Evolutionary conservation across 2,329 filamentous ascomycete genomes (phyloP), one percentile per base, ranked within the genome.

Genomic region (Triangularia setosa): DNA sequence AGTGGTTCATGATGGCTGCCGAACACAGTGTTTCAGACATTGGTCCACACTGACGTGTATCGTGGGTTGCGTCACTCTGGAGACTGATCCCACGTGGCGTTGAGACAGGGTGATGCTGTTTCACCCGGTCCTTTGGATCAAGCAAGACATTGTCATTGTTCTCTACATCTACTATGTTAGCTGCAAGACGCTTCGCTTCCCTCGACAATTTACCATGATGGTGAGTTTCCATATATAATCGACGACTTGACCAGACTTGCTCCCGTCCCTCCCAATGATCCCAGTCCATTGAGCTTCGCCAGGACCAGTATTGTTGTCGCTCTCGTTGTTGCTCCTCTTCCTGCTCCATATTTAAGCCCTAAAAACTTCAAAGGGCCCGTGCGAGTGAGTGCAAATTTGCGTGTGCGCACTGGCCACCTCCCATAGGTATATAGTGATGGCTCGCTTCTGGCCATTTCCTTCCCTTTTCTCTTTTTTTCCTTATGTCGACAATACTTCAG

Each of bases 401-500:
- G 62, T 55, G 6, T 21, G 65, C 64, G 72, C 72, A 73, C 71
- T 64, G 71, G 54, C 70, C 71, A 68, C 44, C 1, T 16, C 18
- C 16, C 1, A 12, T 56, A 24, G 53, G 61, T 84, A 83, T 83
- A 82, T 79, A 82, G 73, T 24, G 9, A 8, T 24, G 14, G 16
- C 69, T 33, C 59, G 63, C 68, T 73, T 69, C 69, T 72, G 67
- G 8, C 33, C 54, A 66, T 76, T 79, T 77, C 63, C 23, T 66
- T 74, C 70, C 72, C 73, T 79, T 79, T 73, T 75, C 75, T 72
- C 74, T 77, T 81, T 81, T 81, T 79, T 81, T 85, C 78, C 78
- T 82, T 76, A 84, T 79, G 82, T 83, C 83, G 83, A 86, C 83
- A 84, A 85, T 85, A 85, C 81, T 84, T 84, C 79, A 84, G 80